A percentile compares a stretch with the other conserved stretches of the same genome.
phyloP scores from a whole-genome alignment of 2,329 filamentous ascomycete species.

The Sporothrix dimorphospora region DNA sequence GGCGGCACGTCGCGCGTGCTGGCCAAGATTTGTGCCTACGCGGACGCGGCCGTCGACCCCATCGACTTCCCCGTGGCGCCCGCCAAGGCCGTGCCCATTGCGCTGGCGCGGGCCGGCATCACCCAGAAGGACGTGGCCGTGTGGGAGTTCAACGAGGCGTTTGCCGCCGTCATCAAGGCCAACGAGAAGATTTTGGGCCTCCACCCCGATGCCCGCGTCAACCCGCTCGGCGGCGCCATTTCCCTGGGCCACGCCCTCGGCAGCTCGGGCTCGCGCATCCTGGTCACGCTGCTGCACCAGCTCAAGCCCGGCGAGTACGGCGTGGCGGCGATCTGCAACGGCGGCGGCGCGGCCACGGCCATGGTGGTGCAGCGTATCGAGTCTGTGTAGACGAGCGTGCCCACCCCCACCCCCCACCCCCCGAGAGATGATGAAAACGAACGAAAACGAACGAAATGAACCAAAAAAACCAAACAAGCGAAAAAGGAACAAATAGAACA shows the following conservation, averaged over 20 bases:
- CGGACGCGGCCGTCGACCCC: slow-evolving; percentile 87
- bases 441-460: not conserved
- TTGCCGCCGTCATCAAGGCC: slow-evolving; percentile 91
- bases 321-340: slow-evolving; percentile 95
- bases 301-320: slow-evolving; percentile 91
- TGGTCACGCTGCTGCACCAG: slow-evolving; percentile 89
- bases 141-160: slow-evolving; percentile 99
- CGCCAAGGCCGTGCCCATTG: slow-evolving; percentile 87
- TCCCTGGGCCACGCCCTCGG: slow-evolving; percentile 89
- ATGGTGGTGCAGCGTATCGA: slow-evolving; percentile 86
- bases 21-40: slow-evolving; percentile 82
- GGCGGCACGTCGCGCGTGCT: slow-evolving; percentile 70
- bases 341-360: slow-evolving; percentile 88
- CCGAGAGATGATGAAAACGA: not conserved
- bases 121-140: slow-evolving; percentile 88
- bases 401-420: not conserved
- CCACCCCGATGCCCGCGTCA: slow-evolving; percentile 72
- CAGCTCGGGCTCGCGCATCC: slow-evolving; percentile 88
- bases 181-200: slow-evolving; percentile 86
- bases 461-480: not conserved
- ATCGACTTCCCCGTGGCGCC: slow-evolving; percentile 95
- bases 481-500: not conserved
- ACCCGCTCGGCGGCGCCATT: slow-evolving; percentile 88
- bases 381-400: slow-evolving; percentile 51
- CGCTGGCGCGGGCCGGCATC: slow-evolving; percentile 85